Base-by-base conservation (phyloP, 345 rosid genomes). In the Eutrema yunnanense region DNA sequence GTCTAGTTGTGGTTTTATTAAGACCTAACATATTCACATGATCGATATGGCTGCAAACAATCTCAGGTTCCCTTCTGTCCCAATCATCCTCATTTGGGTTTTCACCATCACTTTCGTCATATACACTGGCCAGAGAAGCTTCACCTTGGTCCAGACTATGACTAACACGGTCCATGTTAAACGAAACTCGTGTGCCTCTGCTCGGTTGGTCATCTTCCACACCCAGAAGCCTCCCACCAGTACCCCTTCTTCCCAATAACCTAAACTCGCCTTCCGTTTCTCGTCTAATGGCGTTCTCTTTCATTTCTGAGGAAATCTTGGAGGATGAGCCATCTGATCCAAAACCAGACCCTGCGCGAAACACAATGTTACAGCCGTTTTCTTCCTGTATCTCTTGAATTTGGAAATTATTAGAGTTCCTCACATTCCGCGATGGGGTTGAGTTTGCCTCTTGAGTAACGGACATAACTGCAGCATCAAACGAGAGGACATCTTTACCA, bases 261-360 rank as follows among this genome's bases (percentile, higher is more conserved):
- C 98, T 83, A 79, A 92, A 92, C 52, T 87, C 96, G 5, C 96
- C 98, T 87, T 92, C 98, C 3, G 98, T 92, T 83, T 92, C 98
- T 78, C 98, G 84, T 78, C 92, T 87, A 51, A 92, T 92, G 4
- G 98, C 98, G 71, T 92, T 92, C 67, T 92, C 97, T 78, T 87
- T 92, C 60, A 81, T 78, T 32, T 81, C 95, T 0, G 82, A 40
- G 62, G 84, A 69, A 75, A 81, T 78, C 65, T 79, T 84, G 43
- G 88, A 79, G 59, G 67, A 70, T 9, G 81, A 80, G 46, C 96
- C 89, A 73, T 88, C 85, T 34, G 78, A 71, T 75, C 79, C 55
- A 69, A 81, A 51, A 73, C 65, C 72, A 77, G 83, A 76, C 72
- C 74, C 58, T 71, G 73, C 71, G 3, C 47, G 65, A 57, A 78